Percentiles rank a stretch among this genome's conserved stretches.
These are phyloP conservation scores for Dianthus caryophyllus DNA, from an alignment of 148 eudicot genomes.

Conservation along the genomic window DNA sequence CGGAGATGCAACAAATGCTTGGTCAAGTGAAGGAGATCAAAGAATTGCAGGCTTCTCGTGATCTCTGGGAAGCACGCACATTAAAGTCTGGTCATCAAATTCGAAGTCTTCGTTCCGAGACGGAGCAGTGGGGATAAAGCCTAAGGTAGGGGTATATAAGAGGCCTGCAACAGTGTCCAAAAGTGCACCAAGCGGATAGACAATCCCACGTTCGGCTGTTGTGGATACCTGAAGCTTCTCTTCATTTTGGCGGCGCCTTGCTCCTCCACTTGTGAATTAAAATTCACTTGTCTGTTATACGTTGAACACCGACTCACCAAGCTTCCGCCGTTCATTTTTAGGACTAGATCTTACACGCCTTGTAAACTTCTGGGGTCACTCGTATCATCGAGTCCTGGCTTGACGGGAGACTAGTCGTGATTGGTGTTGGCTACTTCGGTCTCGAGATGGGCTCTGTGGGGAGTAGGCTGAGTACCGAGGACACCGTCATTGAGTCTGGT, in stretches of 20 bases:
- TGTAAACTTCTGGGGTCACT: constrained; percentile 53
- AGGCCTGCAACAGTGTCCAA: constrained; percentile 36
- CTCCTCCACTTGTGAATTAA: constrained; percentile 77
- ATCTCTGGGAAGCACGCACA: no score
- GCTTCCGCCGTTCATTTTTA: constrained; percentile 75
- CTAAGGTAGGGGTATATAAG: constrained; percentile 53
- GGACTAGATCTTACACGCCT: constrained; percentile 71
- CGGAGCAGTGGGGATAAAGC: constrained; percentile 62
- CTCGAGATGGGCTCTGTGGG: no score
- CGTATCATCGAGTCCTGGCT: constrained; percentile 85
- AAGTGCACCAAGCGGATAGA: constrained; percentile 31
- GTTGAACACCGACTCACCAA: constrained; percentile 76
- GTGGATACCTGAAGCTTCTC: constrained; percentile 76
- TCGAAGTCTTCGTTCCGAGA: no score
- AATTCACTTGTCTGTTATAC: constrained; percentile 48
- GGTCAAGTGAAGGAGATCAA: no score
- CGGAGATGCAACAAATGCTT: no score
- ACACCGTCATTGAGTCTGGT: no score
- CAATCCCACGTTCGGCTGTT: constrained; percentile 37
- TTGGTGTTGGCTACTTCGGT: no score
- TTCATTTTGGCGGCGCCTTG: constrained; percentile 54
- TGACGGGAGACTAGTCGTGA: no score
- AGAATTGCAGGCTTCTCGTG: no score
- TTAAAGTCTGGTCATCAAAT: no score
- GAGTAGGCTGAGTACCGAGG: no score